Evolutionary conservation across 75 land plant genomes (phyloP).

Genomic region (Cunninghamia lanceolata): DNA sequence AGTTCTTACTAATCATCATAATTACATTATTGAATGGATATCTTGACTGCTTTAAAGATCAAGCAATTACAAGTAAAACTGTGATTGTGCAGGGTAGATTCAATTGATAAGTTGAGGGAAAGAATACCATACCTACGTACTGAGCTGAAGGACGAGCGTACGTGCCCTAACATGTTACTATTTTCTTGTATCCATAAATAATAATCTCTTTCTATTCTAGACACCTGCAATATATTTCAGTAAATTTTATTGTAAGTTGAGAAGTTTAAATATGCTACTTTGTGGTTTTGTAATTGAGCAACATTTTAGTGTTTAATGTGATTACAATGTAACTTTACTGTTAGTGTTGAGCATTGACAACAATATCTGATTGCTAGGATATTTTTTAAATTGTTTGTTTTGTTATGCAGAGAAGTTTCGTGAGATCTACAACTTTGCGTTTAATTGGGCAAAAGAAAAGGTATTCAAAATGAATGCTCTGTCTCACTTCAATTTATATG

Average conservation of each 20-base stretch:
- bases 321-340: not conserved
- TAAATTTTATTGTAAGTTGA: not conserved
- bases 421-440: conserved; percentile 94
- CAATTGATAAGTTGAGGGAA: conserved; percentile 82
- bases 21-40: not conserved
- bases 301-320: not conserved
- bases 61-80: not conserved
- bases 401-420: conserved; percentile 82
- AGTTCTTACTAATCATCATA: not conserved
- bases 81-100: conserved; percentile 74
- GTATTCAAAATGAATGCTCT: conserved; percentile 26
- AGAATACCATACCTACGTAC: conserved; percentile 72
- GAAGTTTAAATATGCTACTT: not conserved
- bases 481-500: not conserved
- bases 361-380: not conserved
- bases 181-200: not conserved
- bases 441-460: conserved; percentile 97
- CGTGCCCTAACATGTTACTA: conserved; percentile 22
- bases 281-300: not conserved
- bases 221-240: not conserved
- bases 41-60: not conserved
- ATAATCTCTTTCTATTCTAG: not conserved
- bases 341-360: not conserved
- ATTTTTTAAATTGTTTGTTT: conserved; percentile 4
- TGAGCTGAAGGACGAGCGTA: conserved; percentile 95